Percentiles rank a stretch among this genome's conserved stretches.
Conservation (phyloP, 768 basidiomycete genomes). For the Suillus tomentosus region DNA sequence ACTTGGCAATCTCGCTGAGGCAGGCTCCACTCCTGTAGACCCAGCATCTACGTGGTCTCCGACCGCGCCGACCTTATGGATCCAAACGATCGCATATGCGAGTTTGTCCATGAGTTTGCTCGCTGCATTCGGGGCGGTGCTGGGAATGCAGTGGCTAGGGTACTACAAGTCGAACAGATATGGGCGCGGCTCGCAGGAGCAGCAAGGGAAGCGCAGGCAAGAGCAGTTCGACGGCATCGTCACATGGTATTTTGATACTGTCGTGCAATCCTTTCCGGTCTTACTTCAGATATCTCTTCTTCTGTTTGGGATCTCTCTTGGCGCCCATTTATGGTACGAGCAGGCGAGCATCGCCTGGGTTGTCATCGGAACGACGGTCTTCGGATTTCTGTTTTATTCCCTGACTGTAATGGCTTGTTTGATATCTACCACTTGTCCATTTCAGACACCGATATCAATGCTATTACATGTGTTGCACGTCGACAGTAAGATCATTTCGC, state of each 20-base stretch:
- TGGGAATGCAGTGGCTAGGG: constrained; percentile 21
- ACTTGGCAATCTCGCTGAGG: constrained; percentile 10
- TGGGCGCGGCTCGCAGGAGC: constrained; percentile 10
- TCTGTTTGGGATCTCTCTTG: constrained; percentile 17
- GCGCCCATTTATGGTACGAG: constrained; percentile 3
- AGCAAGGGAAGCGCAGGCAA: constrained; percentile 15
- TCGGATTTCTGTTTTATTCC: constrained; percentile 4
- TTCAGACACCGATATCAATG: constrained; percentile 8
- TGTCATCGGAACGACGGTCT: constrained; percentile 2
- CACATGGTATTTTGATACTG: constrained; percentile 16
- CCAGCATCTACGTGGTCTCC: constrained; percentile 3
- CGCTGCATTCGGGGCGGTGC: constrained; percentile 18
- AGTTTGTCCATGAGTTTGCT: constrained; percentile 17
- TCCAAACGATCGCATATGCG: constrained; percentile 16
- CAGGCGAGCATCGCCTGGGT: constrained; percentile 1
- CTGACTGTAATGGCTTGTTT: constrained; percentile 8
- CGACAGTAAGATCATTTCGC: too few relatives aligned
- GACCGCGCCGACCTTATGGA: not conserved
- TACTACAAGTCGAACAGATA: constrained; percentile 3
- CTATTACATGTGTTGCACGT: not conserved
- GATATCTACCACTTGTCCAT: constrained; percentile 6
- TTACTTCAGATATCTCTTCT: constrained; percentile 17
- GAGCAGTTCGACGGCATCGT: constrained; percentile 14
- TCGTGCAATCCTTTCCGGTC: constrained; percentile 15
- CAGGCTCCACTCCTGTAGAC: not conserved